Percentiles rank a stretch among this genome's conserved stretches.
phyloP scores from a whole-genome alignment of 2,329 filamentous ascomycete genomes.

The Trichoderma sp. region DNA sequence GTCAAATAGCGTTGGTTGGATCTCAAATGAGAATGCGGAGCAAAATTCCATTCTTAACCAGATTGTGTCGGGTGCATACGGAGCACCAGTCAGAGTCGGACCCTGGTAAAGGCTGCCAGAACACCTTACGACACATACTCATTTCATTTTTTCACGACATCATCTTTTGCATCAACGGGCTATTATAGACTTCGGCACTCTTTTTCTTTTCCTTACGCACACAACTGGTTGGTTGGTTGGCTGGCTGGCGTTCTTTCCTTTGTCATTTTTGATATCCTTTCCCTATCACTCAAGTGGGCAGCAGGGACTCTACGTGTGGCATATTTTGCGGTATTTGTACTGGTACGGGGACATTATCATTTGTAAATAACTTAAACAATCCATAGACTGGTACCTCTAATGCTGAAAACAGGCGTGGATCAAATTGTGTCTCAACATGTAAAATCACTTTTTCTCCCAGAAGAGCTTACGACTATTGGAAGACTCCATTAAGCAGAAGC shows the following conservation, averaged over 20 bases:
- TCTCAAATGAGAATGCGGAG: conserved; percentile 47
- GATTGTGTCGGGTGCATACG: conserved; percentile 61
- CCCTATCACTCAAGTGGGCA: conserved; percentile 22
- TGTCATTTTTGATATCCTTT: conserved; percentile 37
- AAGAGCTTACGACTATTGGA: not conserved
- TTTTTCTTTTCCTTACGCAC: conserved; percentile 30
- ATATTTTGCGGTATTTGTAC: conserved; percentile 15
- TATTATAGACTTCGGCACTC: conserved; percentile 40
- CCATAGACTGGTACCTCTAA: conserved; percentile 15
- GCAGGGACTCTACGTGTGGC: conserved; percentile 19
- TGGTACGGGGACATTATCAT: not conserved
- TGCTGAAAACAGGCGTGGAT: conserved; percentile 4
- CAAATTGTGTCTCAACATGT: not conserved
- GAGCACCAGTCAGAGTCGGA: conserved; percentile 62
- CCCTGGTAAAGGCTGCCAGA: conserved; percentile 50
- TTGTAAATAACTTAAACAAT: conserved; percentile 20
- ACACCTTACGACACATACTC: conserved; percentile 34
- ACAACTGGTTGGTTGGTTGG: conserved; percentile 26
- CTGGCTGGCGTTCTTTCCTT: conserved; percentile 36
- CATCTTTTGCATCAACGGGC: conserved; percentile 37
- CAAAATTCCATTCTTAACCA: conserved; percentile 63
- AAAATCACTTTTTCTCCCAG: too few species aligned
- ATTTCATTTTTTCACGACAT: conserved; percentile 30
- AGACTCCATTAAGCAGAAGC: not conserved
- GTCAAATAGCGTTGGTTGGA: conserved; percentile 75